These are phyloP conservation scores for Perilla frutescens DNA, from an alignment of 257 asterid species.

Conservation along the genomic window DNA sequence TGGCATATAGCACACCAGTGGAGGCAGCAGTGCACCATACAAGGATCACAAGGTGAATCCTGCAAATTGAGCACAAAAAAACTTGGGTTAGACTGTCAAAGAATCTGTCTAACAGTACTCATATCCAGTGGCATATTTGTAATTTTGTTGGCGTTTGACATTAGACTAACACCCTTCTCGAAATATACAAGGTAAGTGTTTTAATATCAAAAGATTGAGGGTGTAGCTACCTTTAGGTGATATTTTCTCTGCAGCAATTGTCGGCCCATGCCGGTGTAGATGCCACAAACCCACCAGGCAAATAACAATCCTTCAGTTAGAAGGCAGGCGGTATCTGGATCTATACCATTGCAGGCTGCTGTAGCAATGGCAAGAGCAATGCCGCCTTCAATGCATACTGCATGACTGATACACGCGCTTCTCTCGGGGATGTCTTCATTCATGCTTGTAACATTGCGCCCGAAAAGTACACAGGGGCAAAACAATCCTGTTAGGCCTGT, in stretches of 20 bases:
- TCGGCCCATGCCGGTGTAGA: slow-evolving; percentile 84
- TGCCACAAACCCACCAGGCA: slow-evolving; percentile 92
- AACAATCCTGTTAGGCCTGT: slow-evolving; percentile 66
- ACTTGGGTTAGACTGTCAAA: too few relatives aligned
- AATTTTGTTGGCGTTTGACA: too few relatives aligned
- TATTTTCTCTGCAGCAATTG: slow-evolving; percentile 75
- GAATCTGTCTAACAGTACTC: too few relatives aligned
- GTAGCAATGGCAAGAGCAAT: slow-evolving; percentile 72
- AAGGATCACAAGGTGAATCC: slow-evolving; percentile 83
- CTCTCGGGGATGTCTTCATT: slow-evolving; percentile 59
- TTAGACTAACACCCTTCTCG: too few relatives aligned
- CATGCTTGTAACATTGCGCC: slow-evolving; percentile 66
- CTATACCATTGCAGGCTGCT: slow-evolving; percentile 70
- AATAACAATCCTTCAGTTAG: slow-evolving; percentile 74
- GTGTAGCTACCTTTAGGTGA: slow-evolving; percentile 63
- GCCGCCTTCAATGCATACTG: slow-evolving; percentile 75
- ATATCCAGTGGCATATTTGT: too few relatives aligned
- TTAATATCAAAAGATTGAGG: not conserved
- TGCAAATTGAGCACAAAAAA: slow-evolving; percentile 31
- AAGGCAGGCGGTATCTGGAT: slow-evolving; percentile 72
- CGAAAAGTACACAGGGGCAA: slow-evolving; percentile 78
- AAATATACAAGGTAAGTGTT: not conserved
- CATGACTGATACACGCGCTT: slow-evolving; percentile 68
- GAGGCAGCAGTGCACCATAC: slow-evolving; percentile 71
- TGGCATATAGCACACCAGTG: slow-evolving; percentile 90